Evolutionary conservation across 2,329 filamentous ascomycete species (phyloP), one percentile per base, ranked within the genome.

Genomic region (Verticillium nubilum): DNA sequence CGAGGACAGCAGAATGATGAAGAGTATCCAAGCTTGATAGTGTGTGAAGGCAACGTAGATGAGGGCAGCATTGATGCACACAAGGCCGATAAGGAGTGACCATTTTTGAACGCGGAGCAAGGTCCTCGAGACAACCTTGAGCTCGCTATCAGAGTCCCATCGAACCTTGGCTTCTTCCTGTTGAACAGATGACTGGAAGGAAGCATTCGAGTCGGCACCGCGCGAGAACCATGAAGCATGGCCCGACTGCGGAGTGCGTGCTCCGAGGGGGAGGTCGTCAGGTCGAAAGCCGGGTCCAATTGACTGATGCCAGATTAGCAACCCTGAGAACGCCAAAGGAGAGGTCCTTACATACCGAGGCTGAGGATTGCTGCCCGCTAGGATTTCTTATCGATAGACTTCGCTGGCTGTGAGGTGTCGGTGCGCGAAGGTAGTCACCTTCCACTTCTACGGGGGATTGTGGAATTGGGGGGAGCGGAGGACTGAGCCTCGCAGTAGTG

Each of bases 1-100:
- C 59, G 76, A 78, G 65, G 78, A 80, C 53, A 80, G 69, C 1
- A 79, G 71, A 0, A 78, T 67, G 19, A 80, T 75, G 57, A 79
- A 75, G 58, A 78, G 72, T 62, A 77, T 76, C 63, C 75, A 76
- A 17, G 73, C 68, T 58, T 78, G 70, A 63, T 73, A 74, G 52
- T 73, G 77, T 52, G 64, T 69, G 61, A 70, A 67, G 1, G 73
- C 69, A 6, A 76, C 63, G 25, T 70, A 75, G 60, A 76, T 76
- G 37, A 76, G 68, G 1, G 59, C 63, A 2, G 64, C 73, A 56
- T 76, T 76, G 63, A 76, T 63, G 1, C 66, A 57, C 33, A 65
- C 60, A 9, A 76, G 66, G 0, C 74, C 74, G 15, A 69, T 59
- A 31, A 76, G 74, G 33, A 76, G 68, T 19, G 70, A 67, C 70